phyloP scores from a whole-genome alignment of 176 grass and related monocot genomes.

The Ananas comosus region DNA sequence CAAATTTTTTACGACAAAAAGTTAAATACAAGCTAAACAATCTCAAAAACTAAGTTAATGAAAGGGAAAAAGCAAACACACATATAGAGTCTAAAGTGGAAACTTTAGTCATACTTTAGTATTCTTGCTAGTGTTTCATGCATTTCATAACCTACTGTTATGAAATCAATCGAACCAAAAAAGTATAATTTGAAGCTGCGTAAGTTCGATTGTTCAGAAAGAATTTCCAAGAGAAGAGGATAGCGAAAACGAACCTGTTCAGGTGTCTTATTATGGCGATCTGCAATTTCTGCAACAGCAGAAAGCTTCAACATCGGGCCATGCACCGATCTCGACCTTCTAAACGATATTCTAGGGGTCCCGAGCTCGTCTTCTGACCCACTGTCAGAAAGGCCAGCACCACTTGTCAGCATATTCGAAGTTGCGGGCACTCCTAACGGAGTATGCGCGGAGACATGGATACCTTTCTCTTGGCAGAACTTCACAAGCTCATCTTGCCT shows the following conservation, averaged over 20 bases:
- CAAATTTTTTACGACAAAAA: too few species aligned
- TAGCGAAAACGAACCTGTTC: slow-evolving; percentile 23
- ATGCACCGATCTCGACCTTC: slow-evolving; percentile 40
- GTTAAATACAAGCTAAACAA: too few species aligned
- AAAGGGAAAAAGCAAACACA: too few species aligned
- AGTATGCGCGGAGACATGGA: slow-evolving; percentile 40
- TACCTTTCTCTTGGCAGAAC: slow-evolving; percentile 39
- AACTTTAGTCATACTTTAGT: too few species aligned
- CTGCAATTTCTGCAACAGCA: slow-evolving; percentile 31
- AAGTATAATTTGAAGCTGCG: background rate
- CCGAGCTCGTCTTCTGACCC: slow-evolving; percentile 42
- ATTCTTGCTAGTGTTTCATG: too few species aligned
- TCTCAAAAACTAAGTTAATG: too few species aligned
- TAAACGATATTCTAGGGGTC: slow-evolving; percentile 35
- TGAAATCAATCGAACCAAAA: background rate
- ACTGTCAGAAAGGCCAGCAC: slow-evolving; percentile 33
- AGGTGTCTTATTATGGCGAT: slow-evolving; percentile 32
- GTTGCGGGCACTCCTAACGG: slow-evolving; percentile 33
- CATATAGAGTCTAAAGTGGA: too few species aligned
- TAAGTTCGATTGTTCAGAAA: background rate
- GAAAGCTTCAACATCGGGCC: slow-evolving; percentile 39
- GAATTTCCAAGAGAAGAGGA: background rate
- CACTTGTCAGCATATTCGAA: slow-evolving; percentile 15
- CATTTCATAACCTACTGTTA: background rate
- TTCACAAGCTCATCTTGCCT: slow-evolving; percentile 39